Conservation (phyloP, 2,329 filamentous ascomycete genomes). For the Ascocoryne sarcoides region DNA sequence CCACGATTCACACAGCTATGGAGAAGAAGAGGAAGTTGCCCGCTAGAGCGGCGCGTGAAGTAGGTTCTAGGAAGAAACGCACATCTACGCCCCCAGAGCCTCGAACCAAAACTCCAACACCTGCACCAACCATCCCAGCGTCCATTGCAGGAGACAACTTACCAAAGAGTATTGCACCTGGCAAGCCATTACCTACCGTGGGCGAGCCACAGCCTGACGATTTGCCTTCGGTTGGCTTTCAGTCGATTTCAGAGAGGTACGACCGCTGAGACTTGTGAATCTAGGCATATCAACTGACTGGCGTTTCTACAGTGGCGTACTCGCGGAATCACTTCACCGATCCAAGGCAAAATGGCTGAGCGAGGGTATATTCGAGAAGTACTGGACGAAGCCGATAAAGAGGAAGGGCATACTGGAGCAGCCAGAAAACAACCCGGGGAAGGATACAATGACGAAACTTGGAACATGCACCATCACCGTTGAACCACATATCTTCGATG, state of each 20-base stretch:
- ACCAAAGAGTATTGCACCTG: conserved; percentile 54
- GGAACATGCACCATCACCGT: conserved; percentile 67
- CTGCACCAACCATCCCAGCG: conserved; percentile 25
- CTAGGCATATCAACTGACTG: conserved; percentile 4
- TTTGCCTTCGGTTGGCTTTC: conserved; percentile 57
- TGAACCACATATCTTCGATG: conserved; percentile 73
- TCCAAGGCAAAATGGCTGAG: conserved; percentile 67
- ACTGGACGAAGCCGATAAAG: conserved; percentile 67
- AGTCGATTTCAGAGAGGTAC: conserved; percentile 65
- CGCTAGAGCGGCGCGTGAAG: conserved; percentile 51
- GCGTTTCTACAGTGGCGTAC: conserved; percentile 50
- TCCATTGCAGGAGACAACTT: conserved; percentile 28
- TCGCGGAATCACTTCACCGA: conserved; percentile 62
- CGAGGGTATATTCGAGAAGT: conserved; percentile 66
- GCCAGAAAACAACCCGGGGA: conserved; percentile 52
- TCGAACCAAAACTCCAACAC: conserved; percentile 40
- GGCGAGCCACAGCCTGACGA: conserved; percentile 56
- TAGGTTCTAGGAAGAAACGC: conserved; percentile 46
- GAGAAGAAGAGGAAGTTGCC: conserved; percentile 60
- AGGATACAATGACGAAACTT: conserved; percentile 64
- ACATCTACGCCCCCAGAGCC: conserved; percentile 44
- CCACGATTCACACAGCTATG: conserved; percentile 32
- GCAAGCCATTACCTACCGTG: conserved; percentile 63
- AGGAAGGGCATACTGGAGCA: conserved; percentile 58
- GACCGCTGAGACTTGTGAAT: conserved; percentile 3